Percentiles rank a stretch among this genome's conserved stretches.
Conservation (phyloP, 2,329 filamentous ascomycete genomes). For the Ascochyta clinopodiicola region DNA sequence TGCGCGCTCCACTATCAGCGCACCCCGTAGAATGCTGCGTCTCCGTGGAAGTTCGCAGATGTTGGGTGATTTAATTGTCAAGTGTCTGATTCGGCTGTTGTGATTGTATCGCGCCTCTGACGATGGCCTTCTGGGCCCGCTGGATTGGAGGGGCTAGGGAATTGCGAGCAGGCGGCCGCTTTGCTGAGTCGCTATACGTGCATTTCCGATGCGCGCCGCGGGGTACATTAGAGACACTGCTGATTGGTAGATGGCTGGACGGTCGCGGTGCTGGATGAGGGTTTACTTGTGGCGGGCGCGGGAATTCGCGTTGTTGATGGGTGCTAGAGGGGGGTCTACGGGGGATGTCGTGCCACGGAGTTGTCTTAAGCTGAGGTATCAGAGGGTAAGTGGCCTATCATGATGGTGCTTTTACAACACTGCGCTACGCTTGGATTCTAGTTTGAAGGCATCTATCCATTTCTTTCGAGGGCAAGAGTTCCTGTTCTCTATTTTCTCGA, state of each 20-base stretch:
- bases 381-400: constrained; percentile 12
- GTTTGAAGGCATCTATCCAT: not conserved
- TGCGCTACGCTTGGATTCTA: not conserved
- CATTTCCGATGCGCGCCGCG: constrained; percentile 31
- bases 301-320: constrained; percentile 4
- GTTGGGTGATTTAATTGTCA: constrained; percentile 13
- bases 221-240: not conserved
- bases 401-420: constrained; percentile 3
- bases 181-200: not conserved
- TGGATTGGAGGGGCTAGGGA: not conserved
- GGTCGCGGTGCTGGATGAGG: constrained; percentile 2
- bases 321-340: constrained; percentile 1
- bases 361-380: constrained; percentile 12
- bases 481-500: not conserved
- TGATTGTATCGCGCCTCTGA: constrained; percentile 14
- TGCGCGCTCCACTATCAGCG: constrained; percentile 9
- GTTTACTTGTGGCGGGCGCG: constrained; percentile 9
- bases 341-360: constrained; percentile 23
- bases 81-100: constrained; percentile 14
- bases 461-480: not conserved
- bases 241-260: constrained; percentile 14
- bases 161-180: not conserved
- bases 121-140: constrained; percentile 3
- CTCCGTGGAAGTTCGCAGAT: constrained; percentile 12
- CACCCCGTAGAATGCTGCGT: not conserved